A percentile compares a stretch with the other conserved stretches of the same genome.
Conservation (phyloP, 73 alveolate genomes). For the Uronychia setigera region DNA sequence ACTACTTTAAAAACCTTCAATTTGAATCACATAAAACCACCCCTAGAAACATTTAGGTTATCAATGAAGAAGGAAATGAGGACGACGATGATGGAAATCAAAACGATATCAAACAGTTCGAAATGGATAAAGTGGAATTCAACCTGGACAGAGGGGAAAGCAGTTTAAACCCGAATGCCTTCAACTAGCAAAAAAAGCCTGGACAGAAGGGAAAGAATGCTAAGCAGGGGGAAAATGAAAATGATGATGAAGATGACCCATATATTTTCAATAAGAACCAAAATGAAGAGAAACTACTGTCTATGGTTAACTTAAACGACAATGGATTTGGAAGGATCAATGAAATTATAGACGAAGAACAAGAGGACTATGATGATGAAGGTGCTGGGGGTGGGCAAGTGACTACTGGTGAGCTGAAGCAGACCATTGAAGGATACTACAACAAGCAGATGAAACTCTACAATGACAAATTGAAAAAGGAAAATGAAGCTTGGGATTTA, state of each 20-base stretch:
- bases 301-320: not conserved
- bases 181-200: not conserved
- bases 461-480: conserved; percentile 44
- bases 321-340: not conserved
- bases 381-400: conserved; percentile 20
- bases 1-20: no score
- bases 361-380: conserved; percentile 18
- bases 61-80: no score
- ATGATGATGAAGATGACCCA: not conserved
- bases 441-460: conserved; percentile 7
- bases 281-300: not conserved
- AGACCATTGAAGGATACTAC: conserved; percentile 29
- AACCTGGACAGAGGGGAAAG: no score
- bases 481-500: conserved; percentile 63
- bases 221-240: conserved; percentile 31
- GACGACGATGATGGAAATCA: no score
- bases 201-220: conserved; percentile 27
- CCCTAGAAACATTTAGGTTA: no score
- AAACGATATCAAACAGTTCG: no score
- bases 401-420: conserved; percentile 12
- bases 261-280: not conserved
- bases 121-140: no score
- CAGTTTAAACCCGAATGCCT: conserved; percentile 1
- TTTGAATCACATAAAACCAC: no score
- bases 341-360: not conserved